phyloP scores from a whole-genome alignment of 1,284 basidiomycete species.

The Inonotus obliquus region DNA sequence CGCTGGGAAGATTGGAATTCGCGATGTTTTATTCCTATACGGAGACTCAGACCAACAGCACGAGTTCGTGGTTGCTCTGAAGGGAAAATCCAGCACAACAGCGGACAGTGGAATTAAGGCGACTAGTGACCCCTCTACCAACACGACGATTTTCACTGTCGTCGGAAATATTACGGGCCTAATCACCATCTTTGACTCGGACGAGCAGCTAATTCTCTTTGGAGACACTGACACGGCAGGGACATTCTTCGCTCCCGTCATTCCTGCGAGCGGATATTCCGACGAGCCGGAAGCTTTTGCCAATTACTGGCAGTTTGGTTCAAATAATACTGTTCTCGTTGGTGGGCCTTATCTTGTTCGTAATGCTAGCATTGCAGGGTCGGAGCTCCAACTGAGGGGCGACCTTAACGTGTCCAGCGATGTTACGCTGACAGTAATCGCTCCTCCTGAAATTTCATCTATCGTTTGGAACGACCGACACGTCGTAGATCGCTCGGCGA shows the following conservation, averaged over 20 bases:
- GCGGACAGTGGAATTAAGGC: conserved; percentile 63
- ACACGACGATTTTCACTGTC: conserved; percentile 36
- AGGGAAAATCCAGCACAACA: conserved; percentile 36
- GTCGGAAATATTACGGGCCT: conserved; percentile 52
- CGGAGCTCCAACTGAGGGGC: conserved; percentile 38
- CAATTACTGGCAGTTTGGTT: conserved; percentile 47
- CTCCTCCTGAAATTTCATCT: conserved; percentile 39
- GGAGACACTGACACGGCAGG: conserved; percentile 58
- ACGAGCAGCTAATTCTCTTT: conserved; percentile 60
- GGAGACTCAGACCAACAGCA: conserved; percentile 56
- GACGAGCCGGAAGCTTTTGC: conserved; percentile 22
- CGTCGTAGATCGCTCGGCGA: conserved; percentile 25
- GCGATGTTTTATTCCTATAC: conserved; percentile 68
- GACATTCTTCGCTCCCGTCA: conserved; percentile 49
- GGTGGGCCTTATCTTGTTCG: conserved; percentile 56
- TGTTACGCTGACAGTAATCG: conserved; percentile 46
- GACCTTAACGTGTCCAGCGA: conserved; percentile 39
- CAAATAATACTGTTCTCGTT: conserved; percentile 45
- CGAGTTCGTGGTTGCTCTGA: conserved; percentile 47
- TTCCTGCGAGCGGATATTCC: conserved; percentile 27
- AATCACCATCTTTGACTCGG: conserved; percentile 60
- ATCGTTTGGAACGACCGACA: conserved; percentile 68
- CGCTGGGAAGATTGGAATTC: conserved; percentile 58
- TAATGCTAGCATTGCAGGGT: conserved; percentile 36
- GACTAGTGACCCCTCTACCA: conserved; percentile 25